Evolutionary conservation across 164 flowering plant genomes (phyloP), one percentile per base, ranked within the genome.

Genomic region (Tetracentron sinense): DNA sequence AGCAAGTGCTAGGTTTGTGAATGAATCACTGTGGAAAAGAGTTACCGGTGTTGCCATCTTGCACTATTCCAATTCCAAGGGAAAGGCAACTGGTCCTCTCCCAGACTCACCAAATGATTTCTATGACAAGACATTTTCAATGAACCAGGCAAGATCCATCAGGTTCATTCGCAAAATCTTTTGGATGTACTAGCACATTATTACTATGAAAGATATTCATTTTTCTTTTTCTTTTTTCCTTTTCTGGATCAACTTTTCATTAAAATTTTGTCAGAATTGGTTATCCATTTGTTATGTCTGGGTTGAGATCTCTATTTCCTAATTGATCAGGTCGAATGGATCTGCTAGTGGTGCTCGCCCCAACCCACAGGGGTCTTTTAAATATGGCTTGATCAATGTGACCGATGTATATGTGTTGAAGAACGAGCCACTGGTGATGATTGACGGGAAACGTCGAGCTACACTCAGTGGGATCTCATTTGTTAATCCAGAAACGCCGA

Each of bases 61-160:
- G 84, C 85, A 74, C 38, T 95, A 95, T 66, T 75, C 92, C 5
- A 89, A 92, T 58, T 91, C 97, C 26, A 89, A 91, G 74, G 96
- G 95, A 48, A 75, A 75, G 50, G 96, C 96, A 46, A 33, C 67
- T 3, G 97, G 97, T 48, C 94, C 96, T 60, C 85, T 95, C 21
- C 99, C 97, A 22, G 87, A 75, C 20, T 70, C 86, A 47, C 99
- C 99, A 38, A 77, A 85, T 59, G 99, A 95, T 73, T 69, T 81
- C 31, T 89, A 42, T 68, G 97, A 95, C 79, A 91, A 84, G 68
- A 80, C 97, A 15, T 89, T 66, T 75, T 95, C 99, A n/a, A 88
- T 95, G 97, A 95, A 95, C 78, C 97, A 95, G 69, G 99, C 97
- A 15, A 80, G 96, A 80, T 91, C 97, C 17, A 82, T 95, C 82